Percentiles rank a stretch among this genome's conserved stretches.
Evolutionary conservation across 140 eudicot genomes (phyloP).

Genomic region (Flaveria floridana): DNA sequence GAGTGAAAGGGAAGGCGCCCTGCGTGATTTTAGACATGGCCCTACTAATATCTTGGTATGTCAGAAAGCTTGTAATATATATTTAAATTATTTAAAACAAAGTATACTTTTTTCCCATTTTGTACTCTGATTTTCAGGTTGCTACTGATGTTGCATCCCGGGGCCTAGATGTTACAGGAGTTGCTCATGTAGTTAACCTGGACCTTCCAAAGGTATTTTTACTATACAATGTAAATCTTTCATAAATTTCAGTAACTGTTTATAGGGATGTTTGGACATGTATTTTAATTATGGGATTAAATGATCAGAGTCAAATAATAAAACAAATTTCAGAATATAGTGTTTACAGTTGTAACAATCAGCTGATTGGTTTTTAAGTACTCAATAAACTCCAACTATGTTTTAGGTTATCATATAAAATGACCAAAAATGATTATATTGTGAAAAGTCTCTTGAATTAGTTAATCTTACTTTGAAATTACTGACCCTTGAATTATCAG

Average conservation of each 20-base stretch:
- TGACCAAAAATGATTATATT: not conserved
- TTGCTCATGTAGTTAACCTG: conserved; percentile 70
- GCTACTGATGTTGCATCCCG: conserved; percentile 95
- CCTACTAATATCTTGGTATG: conserved; percentile 74
- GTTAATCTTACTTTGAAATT: not conserved
- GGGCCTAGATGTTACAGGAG: conserved; percentile 78
- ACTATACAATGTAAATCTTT: conserved; percentile 33
- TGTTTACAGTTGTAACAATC: not conserved
- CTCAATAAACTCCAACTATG: not conserved
- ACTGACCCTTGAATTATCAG: conserved; percentile 4
- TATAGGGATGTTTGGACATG: not conserved
- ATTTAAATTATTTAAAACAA: not conserved
- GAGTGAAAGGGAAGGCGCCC: conserved; percentile 76
- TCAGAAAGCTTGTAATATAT: conserved; percentile 8
- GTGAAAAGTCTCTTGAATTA: not conserved
- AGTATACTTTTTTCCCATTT: not conserved
- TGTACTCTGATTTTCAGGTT: conserved; percentile 51
- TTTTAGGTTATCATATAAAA: not conserved
- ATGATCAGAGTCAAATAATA: not conserved
- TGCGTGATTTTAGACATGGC: conserved; percentile 80
- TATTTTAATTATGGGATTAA: not conserved
- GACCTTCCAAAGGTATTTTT: conserved; percentile 69
- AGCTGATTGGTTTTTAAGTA: not conserved
- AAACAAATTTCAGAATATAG: not conserved
- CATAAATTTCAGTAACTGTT: not conserved